A percentile compares a stretch with the other conserved stretches of the same genome.
These are phyloP conservation scores for Davidsoniella eucalypti DNA, from an alignment of 2,329 filamentous ascomycete genomes.

Conservation along the genomic window DNA sequence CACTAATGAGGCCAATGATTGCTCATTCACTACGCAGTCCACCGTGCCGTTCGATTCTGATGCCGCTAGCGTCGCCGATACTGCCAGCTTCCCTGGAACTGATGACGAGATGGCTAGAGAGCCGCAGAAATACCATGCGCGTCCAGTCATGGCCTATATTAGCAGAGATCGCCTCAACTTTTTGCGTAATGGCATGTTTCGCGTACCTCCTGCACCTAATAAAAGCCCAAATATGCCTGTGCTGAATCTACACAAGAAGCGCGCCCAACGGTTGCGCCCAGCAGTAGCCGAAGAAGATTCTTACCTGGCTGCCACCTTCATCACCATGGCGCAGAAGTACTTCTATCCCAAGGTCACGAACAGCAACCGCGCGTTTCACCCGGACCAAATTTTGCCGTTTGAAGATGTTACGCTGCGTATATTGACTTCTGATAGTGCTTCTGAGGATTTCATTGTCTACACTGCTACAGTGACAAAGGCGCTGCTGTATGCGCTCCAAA, in stretches of 20 bases:
- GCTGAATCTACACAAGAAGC: slow-evolving; percentile 28
- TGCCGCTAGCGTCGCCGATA: not conserved
- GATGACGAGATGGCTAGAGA: slow-evolving; percentile 13
- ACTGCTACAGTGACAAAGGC: slow-evolving; percentile 30
- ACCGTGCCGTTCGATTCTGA: slow-evolving; percentile 10
- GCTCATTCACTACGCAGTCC: slow-evolving; percentile 9
- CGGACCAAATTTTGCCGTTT: slow-evolving; percentile 20
- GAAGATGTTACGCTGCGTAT: slow-evolving; percentile 33
- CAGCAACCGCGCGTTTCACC: slow-evolving; percentile 14
- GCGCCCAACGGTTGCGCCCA: slow-evolving; percentile 31
- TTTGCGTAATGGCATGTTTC: slow-evolving; percentile 33
- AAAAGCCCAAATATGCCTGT: slow-evolving; percentile 31
- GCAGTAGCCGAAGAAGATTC: slow-evolving; percentile 33
- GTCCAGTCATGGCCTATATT: slow-evolving; percentile 19
- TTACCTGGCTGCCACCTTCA: slow-evolving; percentile 33
- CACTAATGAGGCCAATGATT: not conserved
- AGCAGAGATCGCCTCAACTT: slow-evolving; percentile 12
- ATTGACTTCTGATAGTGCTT: slow-evolving; percentile 32
- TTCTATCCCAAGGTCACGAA: slow-evolving; percentile 25
- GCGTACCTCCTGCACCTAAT: slow-evolving; percentile 26
- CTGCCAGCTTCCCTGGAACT: not conserved
- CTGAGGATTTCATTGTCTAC: slow-evolving; percentile 37
- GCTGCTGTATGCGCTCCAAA: slow-evolving; percentile 34
- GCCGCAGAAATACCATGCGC: slow-evolving; percentile 24
- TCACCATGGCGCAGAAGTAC: slow-evolving; percentile 40